Base-by-base conservation (phyloP, 2,329 filamentous ascomycete species). In the Scytalidium lignicola region DNA sequence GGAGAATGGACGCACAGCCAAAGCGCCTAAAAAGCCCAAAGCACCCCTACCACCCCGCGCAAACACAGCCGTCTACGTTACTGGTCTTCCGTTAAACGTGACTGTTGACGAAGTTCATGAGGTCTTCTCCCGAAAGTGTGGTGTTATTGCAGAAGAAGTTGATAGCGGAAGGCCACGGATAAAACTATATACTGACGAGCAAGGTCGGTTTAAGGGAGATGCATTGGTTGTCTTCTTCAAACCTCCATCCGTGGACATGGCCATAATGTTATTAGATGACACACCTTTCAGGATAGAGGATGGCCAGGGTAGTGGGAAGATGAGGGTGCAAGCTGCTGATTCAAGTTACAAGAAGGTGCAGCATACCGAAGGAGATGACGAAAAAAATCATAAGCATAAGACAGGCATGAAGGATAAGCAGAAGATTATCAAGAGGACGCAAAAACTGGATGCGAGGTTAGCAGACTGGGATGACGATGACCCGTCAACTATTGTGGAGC, bases 401-500 rank as follows among this genome's bases (percentile, higher is more conserved):
- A 68, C 68, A 42, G 80, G 61, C 57, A 74, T 79, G 59, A 81
- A 81, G 54, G 89, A 95, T 55, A 88, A 92, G 68, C 84, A 87
- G 66, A 95, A 95, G 71, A 87, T 95, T 51, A 95, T 95, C 65
- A 86, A 84, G 68, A 91, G 91, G 68, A 92, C 89, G 0, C 88
- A 96, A 66, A 93, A 92, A 65, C 76, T 97, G 59, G 89, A 92
- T 61, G 92, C 90, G 44, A 91, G 92, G 70, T 80, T 97, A 28
- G 87, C 90, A 3, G 91, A 97, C 67, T 99, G 93, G 93, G 88
- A 90, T 62, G 92, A 96, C 62, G 91, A 97, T 64, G 86, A 92
- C 48, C 79, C 85, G 21, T 79, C 74, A 1, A 68, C 74, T 20
- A 61, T 82, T 20, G 75, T 77, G n/a, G 75, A 82, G 40, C 77